Base-by-base conservation (phyloP, 306 rosid species). In the Quercus agrifolia region DNA sequence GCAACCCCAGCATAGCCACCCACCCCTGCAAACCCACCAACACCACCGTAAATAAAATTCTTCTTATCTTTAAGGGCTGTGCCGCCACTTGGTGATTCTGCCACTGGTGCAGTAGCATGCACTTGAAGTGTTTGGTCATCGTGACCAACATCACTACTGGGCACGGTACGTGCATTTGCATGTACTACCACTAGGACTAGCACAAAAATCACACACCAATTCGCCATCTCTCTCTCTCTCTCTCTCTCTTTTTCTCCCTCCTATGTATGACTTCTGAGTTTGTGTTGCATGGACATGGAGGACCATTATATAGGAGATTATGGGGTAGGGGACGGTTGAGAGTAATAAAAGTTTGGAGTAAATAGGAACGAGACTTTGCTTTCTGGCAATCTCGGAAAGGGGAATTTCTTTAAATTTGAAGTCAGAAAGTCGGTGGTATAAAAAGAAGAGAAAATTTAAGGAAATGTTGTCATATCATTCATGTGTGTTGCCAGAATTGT, bases 91-190 rank as follows among this genome's bases (percentile, higher is more conserved):
- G 88, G 82, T 0, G 83, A 52, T 66, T 64, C 83, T 6, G 88
- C 82, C 52, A 13, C 20, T 6, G 91, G 86, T 67, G 85, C 87
- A 5, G 57, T 78, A 33, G 93, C 88, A 82, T 80, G 82, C 82
- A 83, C 75, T 44, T 62, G 62, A 15, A 69, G 30, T 0, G 75
- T 80, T 7, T 85, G 82, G 5, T 79, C 85, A 3, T 58, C 66
- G 1, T 41, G 61, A 52, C 51, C 59, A 31, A 44, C 77, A 44
- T 46, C 81, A 28, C 69, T 2, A 7, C 46, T 62, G 0, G 91
- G 97, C 73, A 83, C 78, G 19, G 70, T 46, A 57, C 94, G 97
- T 58, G 92, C 88, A 74, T 25, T 74, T 79, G 88, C 96, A 84
- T 82, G 91, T 67, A 75, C 31, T 31, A 85, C 17, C 4, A 77